Evolutionary conservation across 108 stramenopile genomes (phyloP), one percentile per base, ranked within the genome.

Genomic region (Skeletonema potamos): DNA sequence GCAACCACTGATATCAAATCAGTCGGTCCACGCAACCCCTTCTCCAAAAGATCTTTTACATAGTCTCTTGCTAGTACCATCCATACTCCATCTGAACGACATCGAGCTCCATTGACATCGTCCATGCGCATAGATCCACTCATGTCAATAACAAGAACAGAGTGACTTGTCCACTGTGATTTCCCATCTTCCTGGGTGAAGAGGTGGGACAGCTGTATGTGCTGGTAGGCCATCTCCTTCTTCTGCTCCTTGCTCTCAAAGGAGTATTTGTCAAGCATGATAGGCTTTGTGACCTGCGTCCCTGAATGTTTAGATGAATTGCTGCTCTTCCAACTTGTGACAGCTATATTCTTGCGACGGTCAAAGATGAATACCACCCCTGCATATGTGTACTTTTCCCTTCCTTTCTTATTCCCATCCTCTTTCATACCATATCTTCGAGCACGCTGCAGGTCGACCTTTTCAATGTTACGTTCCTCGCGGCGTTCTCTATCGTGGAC

Each of bases 81-180:
- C 84, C 84, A 87, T 6, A 87, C 86, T 27, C 58, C 82, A 73
- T 87, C 86, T 9, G 71, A 66, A 13, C 84, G 73, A 56, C 79
- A 83, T 2, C 77, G 61, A 4, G 81, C 82, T 12, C 84, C 84
- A 63, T 70, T 69, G 0, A 87, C 82, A 61, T 87, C 84, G 61
- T 80, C 74, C 6, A 37, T 20, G 48, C 77, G 51, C 84, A 87
- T 87, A 28, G 71, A 74, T 9, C 82, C 86, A 33, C 51, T 56
- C 72, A 80, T 85, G 63, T 87, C 86, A 34, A 87, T 82, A 20
- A 87, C 75, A 26, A 85, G 30, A 0, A 87, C 84, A 1, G 82
- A 72, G 63, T 87, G 82, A 36, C 73, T 75, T 13, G 63, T 83
- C 82, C 82, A 86, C 48, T 51, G 48, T 9, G 48, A 51, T 24